These are phyloP conservation scores for Citrus medica DNA, from an alignment of 345 rosid species.

Conservation along the genomic window DNA sequence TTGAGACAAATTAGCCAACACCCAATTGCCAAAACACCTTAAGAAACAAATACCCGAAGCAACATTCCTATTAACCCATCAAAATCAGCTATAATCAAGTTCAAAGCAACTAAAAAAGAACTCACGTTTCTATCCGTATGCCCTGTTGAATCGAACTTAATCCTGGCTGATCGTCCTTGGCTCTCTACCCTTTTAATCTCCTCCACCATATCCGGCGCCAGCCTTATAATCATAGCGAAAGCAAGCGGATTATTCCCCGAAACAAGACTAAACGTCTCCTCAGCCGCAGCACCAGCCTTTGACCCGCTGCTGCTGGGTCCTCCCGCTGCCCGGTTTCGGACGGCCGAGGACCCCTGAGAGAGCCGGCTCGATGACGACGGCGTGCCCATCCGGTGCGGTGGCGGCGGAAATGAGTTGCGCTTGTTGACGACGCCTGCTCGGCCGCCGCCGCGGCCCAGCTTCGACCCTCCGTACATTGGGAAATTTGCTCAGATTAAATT, in stretches of 20 bases:
- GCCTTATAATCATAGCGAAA: constrained; percentile 72
- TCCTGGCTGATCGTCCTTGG: constrained; percentile 69
- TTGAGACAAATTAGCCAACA: neutral
- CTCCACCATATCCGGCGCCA: constrained; percentile 85
- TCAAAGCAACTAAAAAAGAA: neutral
- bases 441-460: constrained; percentile 51
- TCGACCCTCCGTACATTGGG: constrained; percentile 44
- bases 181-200: constrained; percentile 80
- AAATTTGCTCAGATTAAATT: neutral
- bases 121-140: constrained; percentile 79
- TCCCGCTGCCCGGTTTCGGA: constrained; percentile 9
- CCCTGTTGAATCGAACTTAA: constrained; percentile 78
- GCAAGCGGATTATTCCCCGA: constrained; percentile 56
- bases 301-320: neutral
- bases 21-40: neutral
- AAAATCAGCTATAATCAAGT: neutral
- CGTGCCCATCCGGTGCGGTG: constrained; percentile 21
- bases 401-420: constrained; percentile 47
- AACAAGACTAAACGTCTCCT: constrained; percentile 72
- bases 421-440: constrained; percentile 25
- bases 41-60: neutral
- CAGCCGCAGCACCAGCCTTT: constrained; percentile 30
- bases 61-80: neutral
- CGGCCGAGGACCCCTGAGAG: constrained; percentile 26
- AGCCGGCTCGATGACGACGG: constrained; percentile 28